phyloP scores from a whole-genome alignment of 164 flowering plant species.

The Litsea cubeba region DNA sequence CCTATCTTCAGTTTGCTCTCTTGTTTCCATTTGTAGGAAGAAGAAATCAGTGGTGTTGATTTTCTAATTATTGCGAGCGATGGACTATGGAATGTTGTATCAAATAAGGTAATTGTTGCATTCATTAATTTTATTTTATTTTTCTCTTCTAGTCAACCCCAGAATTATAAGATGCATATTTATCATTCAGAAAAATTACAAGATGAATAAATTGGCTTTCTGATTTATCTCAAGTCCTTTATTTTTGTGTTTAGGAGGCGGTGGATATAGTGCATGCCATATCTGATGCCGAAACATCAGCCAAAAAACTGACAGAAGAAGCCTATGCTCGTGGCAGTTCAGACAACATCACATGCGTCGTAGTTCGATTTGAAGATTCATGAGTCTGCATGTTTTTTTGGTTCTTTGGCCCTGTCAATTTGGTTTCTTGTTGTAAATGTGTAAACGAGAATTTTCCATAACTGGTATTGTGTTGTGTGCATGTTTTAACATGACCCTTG shows the following conservation, averaged over 20 bases:
- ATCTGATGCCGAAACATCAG: constrained; percentile 57
- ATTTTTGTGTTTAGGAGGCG: constrained; percentile 46
- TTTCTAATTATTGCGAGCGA: constrained; percentile 83
- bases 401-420: not conserved
- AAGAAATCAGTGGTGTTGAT: constrained; percentile 64
- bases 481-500: not conserved
- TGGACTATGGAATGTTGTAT: constrained; percentile 89
- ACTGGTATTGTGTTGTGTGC: not conserved
- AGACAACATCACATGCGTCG: constrained; percentile 70
- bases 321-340: constrained; percentile 65
- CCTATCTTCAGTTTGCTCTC: constrained; percentile 2
- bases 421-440: not conserved
- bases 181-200: not conserved
- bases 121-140: not conserved
- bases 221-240: not conserved
- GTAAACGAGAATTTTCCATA: not conserved
- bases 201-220: not conserved
- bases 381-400: not conserved
- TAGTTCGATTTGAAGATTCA: constrained; percentile 42
- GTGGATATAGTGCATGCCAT: constrained; percentile 47
- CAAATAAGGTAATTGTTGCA: constrained; percentile 48
- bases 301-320: constrained; percentile 54
- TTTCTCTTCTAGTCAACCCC: not conserved
- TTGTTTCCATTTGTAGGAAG: constrained; percentile 42
- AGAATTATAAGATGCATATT: not conserved